Evolutionary conservation across 345 rosid species (phyloP), one percentile per base, ranked within the genome.

Genomic region (Cardamine occulta): DNA sequence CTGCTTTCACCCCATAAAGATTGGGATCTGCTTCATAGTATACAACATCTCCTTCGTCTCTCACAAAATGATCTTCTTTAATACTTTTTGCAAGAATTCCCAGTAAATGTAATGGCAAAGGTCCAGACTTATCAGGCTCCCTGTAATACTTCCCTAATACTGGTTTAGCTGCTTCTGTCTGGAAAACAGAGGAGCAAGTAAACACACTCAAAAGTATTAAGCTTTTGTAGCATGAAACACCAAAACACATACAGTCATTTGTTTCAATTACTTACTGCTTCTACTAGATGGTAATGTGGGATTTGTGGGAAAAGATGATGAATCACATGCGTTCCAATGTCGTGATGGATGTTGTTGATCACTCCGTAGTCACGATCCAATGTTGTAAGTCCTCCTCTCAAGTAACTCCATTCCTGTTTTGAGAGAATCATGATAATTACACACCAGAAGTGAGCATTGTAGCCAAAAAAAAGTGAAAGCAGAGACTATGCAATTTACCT

Each of bases 301-400:
- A 93, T 93, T 76, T 93, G 98, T 10, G 98, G 98, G 86, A 93
- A 93, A 55, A 91, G 90, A 72, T 93, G 97, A 74, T 93, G 98
- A 48, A 93, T 79, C 61, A 93, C 98, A 82, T 93, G 98, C 21
- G 98, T 93, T 56, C 98, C 98, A 26, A 93, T 93, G 59, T 93
- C 98, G 54, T 93, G 98, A 83, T 93, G 98, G 79, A 93, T 86
- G 86, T 87, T 88, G 64, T 93, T 93, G 79, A 93, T 83, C 83
- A 85, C 55, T 67, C 98, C 98, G 39, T 91, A 93, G 69, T 93
- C 97, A 13, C 97, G 85, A 54, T 93, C 98, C 47, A 93, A 70
- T 9, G 97, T 93, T 26, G 97, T 93, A 5, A 93, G 91, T 57
- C 98, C 97, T 86, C 98, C 98, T 74, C 98, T 86, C 61, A 93